Conservation (phyloP, 129 eudicot species). For the Centrapalus pauciflorus region DNA sequence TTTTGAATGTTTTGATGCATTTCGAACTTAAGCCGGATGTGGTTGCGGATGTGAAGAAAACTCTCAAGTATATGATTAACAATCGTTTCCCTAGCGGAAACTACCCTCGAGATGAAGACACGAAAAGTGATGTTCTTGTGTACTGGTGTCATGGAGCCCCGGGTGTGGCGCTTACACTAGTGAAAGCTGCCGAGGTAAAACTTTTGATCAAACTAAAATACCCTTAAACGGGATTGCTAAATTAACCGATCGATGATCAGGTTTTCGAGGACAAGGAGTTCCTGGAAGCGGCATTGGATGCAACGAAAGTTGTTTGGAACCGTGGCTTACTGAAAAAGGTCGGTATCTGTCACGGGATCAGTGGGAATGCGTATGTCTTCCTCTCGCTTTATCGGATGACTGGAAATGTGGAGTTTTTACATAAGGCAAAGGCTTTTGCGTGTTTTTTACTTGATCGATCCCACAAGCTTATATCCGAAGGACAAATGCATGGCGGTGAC, state of each 20-base stretch:
- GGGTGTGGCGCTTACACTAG: constrained; percentile 68
- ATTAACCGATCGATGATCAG: constrained; percentile 11
- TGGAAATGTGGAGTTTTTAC: constrained; percentile 40
- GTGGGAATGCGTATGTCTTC: constrained; percentile 75
- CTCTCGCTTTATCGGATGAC: constrained; percentile 58
- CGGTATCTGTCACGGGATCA: constrained; percentile 68
- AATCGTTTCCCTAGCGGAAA: constrained; percentile 64
- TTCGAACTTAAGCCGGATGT: constrained; percentile 46
- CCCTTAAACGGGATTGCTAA: too few species aligned
- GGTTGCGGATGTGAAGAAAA: constrained; percentile 54
- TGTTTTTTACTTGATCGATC: constrained; percentile 61
- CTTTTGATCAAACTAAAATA: not conserved
- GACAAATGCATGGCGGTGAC: constrained; percentile 86
- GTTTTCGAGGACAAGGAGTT: constrained; percentile 54
- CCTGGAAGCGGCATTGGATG: constrained; percentile 56
- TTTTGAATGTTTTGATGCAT: constrained; percentile 60
- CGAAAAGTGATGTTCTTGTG: constrained; percentile 48
- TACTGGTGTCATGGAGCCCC: constrained; percentile 96
- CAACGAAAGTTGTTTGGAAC: constrained; percentile 74
- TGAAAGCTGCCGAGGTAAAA: constrained; percentile 74
- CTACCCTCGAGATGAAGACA: constrained; percentile 63
- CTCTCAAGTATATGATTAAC: constrained; percentile 57
- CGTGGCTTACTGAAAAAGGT: constrained; percentile 78
- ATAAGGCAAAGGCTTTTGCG: constrained; percentile 74
- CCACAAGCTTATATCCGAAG: constrained; percentile 55